phyloP scores from a whole-genome alignment of 306 rosid genomes.

The Vicia faba region DNA sequence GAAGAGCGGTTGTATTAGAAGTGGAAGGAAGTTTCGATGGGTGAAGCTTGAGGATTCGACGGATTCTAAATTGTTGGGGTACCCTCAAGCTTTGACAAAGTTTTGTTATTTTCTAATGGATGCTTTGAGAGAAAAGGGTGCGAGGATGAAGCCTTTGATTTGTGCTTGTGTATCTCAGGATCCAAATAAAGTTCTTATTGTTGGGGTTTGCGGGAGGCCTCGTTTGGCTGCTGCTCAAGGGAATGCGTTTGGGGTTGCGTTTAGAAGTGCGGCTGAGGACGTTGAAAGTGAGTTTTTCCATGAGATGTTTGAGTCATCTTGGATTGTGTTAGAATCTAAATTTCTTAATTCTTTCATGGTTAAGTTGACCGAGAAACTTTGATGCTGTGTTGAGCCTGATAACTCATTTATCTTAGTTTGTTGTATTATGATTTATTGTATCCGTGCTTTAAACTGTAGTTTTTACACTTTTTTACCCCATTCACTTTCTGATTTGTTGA shows the following conservation, averaged over 20 bases:
- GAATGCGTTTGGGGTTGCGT: conserved; percentile 84
- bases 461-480: not conserved
- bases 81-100: conserved; percentile 92
- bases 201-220: conserved; percentile 96
- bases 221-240: conserved; percentile 88
- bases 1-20: conserved; percentile 76
- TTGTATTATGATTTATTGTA: conserved; percentile 40
- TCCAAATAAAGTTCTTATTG: conserved; percentile 70
- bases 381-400: conserved; percentile 37
- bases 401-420: conserved; percentile 27
- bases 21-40: conserved; percentile 95
- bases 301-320: conserved; percentile 90
- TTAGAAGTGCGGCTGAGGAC: conserved; percentile 78
- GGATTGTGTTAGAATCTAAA: conserved; percentile 79
- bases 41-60: conserved; percentile 80
- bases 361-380: conserved; percentile 82
- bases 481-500: conserved; percentile 21
- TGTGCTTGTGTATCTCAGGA: conserved; percentile 94
- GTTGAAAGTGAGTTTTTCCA: conserved; percentile 78
- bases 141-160: conserved; percentile 90
- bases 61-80: conserved; percentile 71
- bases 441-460: conserved; percentile 32
- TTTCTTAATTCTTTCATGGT: conserved; percentile 86
- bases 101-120: conserved; percentile 94
- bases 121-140: conserved; percentile 91